These are phyloP conservation scores for Teratosphaeria viscida DNA, from an alignment of 2,329 filamentous ascomycete genomes.

Conservation along the genomic window DNA sequence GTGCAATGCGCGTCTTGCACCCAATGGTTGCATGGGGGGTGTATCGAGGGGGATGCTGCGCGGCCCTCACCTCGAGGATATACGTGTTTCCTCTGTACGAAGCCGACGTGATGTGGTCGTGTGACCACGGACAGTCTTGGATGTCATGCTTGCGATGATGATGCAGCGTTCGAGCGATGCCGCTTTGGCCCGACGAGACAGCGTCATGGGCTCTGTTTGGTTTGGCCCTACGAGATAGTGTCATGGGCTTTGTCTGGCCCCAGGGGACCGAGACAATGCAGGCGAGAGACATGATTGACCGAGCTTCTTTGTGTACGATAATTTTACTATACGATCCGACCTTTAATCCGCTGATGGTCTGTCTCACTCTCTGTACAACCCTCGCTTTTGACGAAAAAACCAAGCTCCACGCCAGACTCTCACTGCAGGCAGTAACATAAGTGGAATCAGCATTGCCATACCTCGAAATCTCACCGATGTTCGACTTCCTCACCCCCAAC, in stretches of 20 bases:
- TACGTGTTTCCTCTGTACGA: constrained; percentile 42
- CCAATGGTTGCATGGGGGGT: constrained; percentile 52
- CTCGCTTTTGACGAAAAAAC: neutral
- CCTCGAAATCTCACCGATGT: too few relatives aligned
- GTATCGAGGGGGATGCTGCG: constrained; percentile 43
- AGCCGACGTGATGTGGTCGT: neutral
- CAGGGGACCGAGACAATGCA: constrained; percentile 2
- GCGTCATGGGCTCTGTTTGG: neutral
- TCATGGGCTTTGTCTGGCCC: neutral
- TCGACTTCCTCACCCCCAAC: too few relatives aligned
- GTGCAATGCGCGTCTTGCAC: constrained; percentile 54
- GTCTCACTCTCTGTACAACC: neutral
- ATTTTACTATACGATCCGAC: neutral
- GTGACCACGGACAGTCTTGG: neutral
- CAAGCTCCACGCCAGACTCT: neutral
- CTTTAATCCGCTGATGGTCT: neutral
- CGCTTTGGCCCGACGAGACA: neutral
- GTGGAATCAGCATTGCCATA: too few relatives aligned
- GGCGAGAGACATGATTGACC: neutral
- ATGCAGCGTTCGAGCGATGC: constrained; percentile 6
- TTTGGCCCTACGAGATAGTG: neutral
- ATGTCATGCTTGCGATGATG: neutral
- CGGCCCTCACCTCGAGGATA: constrained; percentile 36
- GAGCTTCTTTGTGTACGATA: neutral
- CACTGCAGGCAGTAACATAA: neutral